Evolutionary conservation across 1,139 yeast genomes (phyloP), one percentile per base, ranked within the genome.

Genomic region (Yamadazyma trypodendri): DNA sequence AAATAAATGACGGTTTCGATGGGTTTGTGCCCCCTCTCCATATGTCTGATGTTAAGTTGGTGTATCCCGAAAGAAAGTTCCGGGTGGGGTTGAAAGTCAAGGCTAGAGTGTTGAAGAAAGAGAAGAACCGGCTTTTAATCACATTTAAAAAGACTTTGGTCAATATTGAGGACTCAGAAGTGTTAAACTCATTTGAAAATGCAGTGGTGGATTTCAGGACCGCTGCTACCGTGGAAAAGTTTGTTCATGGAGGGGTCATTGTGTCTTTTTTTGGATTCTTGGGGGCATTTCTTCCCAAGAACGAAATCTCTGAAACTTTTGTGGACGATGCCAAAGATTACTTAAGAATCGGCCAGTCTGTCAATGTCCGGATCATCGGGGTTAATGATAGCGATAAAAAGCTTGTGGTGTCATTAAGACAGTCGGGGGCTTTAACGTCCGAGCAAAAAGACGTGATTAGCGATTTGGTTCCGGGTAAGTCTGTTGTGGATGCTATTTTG

Each of bases 11-110:
- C 35, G 75, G 73, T 3, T 84, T 87, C 48, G 81, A 76, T 38
- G 98, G 89, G 3, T 66, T 75, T 48, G 97, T 87, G 23, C 85
- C 89, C 15, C 70, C 80, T 22, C 57, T 68, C 28, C 96, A 90
- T 52, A 78, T 92, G 61, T 83, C 95, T 48, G 99, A 92, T 59
- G 75, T 85, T 43, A 84, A 81, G 55, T 70, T 92, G 46, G 79
- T 81, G 6, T 84, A 89, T 55, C 98, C 98, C 5, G 97, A 92
- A 61, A 79, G 92, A 66, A 87, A 89, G 56, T 92, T 81, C 71
- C 87, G 86, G 60, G 78, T 79, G 35, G 97, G 96, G 8, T 68
- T 83, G 35, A 84, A 81, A 49, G 85, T 86, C 28, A 84, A 76
- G 53, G 95, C 84, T 44, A 79, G 96, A 61, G 78, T 76, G 8